Evolutionary conservation across 2,329 filamentous ascomycete species (phyloP), one percentile per base, ranked within the genome.

Genomic region (Aspergillus vadensis): DNA sequence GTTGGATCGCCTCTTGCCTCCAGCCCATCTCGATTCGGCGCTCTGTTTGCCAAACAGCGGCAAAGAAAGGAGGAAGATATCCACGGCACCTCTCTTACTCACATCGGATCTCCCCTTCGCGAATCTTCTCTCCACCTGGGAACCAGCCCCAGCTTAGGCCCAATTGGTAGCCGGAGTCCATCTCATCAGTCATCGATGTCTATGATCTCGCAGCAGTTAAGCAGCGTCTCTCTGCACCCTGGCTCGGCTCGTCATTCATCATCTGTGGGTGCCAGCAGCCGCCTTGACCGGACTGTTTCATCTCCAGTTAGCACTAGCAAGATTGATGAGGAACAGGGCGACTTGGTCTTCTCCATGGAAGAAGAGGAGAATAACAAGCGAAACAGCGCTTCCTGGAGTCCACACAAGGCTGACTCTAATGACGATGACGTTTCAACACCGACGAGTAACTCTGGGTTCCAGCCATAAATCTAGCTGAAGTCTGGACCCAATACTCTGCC

Each of bases 81-180:
- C 30, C 74, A 71, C 71, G 77, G 70, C 55, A 80, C 80, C 17
- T 81, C 81, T 1, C 82, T 86, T 57, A 84, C 85, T 48, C 85
- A 87, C 68, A 82, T 89, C 48, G 87, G 87, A 39, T 89, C 87
- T 3, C 87, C 87, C 9, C 81, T 89, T 0, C 85, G 87, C 54
- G 87, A 88, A 69, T 86, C 85, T 2, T 82, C 81, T 6, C 72
- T 85, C 38, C 79, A 82, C 65, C 74, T 80, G 49, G 79, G 75
- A 50, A 79, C 78, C 25, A 84, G 79, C 62, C 82, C 82, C n/a
- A 78, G 79, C 23, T 67, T 85, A 15, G 80, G 82, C 15, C 80
- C 83, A 44, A 81, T 83, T 39, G 76, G 78, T 54, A 78, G 78
- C 64, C 79, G 81, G 19, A 85, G 83, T 30, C 83, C 85, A 14